Base-by-base conservation (phyloP, 768 basidiomycete genomes). In the Russula earlei region DNA sequence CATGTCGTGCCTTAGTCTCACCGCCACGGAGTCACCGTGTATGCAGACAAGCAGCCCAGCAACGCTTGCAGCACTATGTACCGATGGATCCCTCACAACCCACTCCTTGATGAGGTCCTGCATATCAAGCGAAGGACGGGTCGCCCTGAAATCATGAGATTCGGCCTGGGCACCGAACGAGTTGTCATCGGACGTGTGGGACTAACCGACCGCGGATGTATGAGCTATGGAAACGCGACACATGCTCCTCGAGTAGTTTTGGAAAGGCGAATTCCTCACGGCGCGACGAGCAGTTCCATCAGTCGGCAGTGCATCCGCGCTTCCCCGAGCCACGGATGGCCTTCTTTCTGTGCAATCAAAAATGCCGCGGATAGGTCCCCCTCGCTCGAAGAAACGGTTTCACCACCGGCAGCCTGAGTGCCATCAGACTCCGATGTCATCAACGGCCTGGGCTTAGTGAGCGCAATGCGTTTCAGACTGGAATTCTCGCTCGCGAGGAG, bases 241-340 rank as follows among this genome's bases (percentile, higher is more conserved):
- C 19, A 25, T 37, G 33, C 34, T 20, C 15, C 14, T 47, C 10
- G 19, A 11, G n/a, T 37, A n/a, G n/a, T n/a, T n/a, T n/a, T n/a
- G n/a, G n/a, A n/a, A n/a, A n/a, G n/a, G n/a, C n/a, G n/a, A n/a
- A n/a, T n/a, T n/a, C 22, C 49, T 61, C 49, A 53, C 27, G 56
- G 8, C 14, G 41, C 41, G 4, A 24, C 27, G 24, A 58, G 40
- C 22, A 58, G 57, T 33, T 33, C 20, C 36, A 58, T 44, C 52
- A 58, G 31, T 34, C 57, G 41, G 31, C 2, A 36, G n/a, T 58
- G 52, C 10, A 49, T 37, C 34, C 44, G 47, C 5, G 57, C 57
- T 22, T 58, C 57, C 27, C 49, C 5, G 6, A 58, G 41, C 57
- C 57, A 58, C 20, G 57, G 52, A 11, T 49, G 52, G 27, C 4